Percentiles rank a stretch among this genome's conserved stretches.
phyloP scores from a whole-genome alignment of 257 asterid species.

The Nemophila menziesii region DNA sequence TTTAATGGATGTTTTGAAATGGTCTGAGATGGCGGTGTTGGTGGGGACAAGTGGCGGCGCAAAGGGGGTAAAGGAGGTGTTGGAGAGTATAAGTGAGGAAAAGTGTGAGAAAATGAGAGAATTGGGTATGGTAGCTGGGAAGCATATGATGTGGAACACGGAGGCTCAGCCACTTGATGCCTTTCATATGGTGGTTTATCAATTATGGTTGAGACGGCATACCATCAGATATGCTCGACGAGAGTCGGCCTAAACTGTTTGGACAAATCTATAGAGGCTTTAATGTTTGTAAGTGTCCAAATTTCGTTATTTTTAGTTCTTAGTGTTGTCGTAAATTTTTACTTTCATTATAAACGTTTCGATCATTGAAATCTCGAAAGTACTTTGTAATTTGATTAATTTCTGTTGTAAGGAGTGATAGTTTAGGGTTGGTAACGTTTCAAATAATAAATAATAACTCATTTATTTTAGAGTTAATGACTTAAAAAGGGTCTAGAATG shows the following conservation, averaged over 20 bases:
- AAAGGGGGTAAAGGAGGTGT: constrained; percentile 39
- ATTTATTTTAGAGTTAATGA: too few species aligned
- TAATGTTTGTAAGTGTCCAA: too few species aligned
- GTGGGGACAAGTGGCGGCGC: constrained; percentile 41
- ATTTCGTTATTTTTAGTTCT: too few species aligned
- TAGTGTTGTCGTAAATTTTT: too few species aligned
- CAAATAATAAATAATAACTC: too few species aligned
- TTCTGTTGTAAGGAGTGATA: too few species aligned
- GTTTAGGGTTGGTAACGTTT: too few species aligned
- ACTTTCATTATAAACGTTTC: too few species aligned
- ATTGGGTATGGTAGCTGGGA: constrained; percentile 44
- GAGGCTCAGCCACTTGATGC: constrained; percentile 65
- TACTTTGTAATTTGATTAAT: too few species aligned
- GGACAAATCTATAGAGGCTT: too few species aligned
- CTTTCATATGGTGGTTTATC: constrained; percentile 76
- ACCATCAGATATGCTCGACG: constrained; percentile 63
- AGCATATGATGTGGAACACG: constrained; percentile 71
- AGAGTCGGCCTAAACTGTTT: constrained; percentile 16
- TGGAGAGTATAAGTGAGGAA: constrained; percentile 37
- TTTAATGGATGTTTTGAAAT: constrained; percentile 56
- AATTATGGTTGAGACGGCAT: constrained; percentile 84
- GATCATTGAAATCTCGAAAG: too few species aligned
- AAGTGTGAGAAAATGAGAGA: constrained; percentile 42
- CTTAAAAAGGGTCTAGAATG: too few species aligned
- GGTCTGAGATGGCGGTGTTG: constrained; percentile 55